Percentiles rank a stretch among this genome's conserved stretches.
Evolutionary conservation across 768 basidiomycete genomes (phyloP).

Genomic region (Jaapia argillacea): DNA sequence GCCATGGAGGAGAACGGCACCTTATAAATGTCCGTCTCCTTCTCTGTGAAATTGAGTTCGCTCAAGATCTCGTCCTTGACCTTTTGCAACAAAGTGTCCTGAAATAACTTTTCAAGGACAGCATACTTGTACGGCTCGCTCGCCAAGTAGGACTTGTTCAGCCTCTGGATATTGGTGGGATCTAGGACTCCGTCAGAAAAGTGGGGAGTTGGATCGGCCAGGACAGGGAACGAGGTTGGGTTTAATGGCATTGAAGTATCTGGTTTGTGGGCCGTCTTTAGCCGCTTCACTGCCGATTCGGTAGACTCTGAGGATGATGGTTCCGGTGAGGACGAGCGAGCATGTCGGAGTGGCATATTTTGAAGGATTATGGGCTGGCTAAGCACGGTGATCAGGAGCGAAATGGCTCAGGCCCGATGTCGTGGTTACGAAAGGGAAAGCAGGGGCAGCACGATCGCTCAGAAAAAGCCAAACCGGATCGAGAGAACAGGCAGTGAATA

Average conservation of each 20-base stretch:
- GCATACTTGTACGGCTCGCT: slow-evolving; percentile 77
- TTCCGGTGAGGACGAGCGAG: slow-evolving; percentile 33
- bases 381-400: too few relatives aligned
- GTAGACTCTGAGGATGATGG: slow-evolving; percentile 18
- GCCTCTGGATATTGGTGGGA: slow-evolving; percentile 39
- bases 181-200: slow-evolving; percentile 53
- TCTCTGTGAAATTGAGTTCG: slow-evolving; percentile 79
- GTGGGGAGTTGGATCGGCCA: slow-evolving; percentile 16
- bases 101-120: slow-evolving; percentile 72
- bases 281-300: slow-evolving; percentile 22
- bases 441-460: too few relatives aligned
- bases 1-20: slow-evolving; percentile 22
- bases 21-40: slow-evolving; percentile 99
- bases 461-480: too few relatives aligned
- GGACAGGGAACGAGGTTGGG: slow-evolving; percentile 5
- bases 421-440: too few relatives aligned
- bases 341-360: slow-evolving; percentile 14
- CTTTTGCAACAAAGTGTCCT: slow-evolving; percentile 66
- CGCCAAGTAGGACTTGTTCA: slow-evolving; percentile 44
- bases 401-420: too few relatives aligned
- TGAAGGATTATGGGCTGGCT: too few relatives aligned
- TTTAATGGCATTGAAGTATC: slow-evolving; percentile 8
- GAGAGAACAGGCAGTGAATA: too few relatives aligned
- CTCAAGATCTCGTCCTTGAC: slow-evolving; percentile 80
- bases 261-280: slow-evolving; percentile 24